Base-by-base conservation (phyloP, 1,284 basidiomycete genomes). In the Boletus semigastroideus region DNA sequence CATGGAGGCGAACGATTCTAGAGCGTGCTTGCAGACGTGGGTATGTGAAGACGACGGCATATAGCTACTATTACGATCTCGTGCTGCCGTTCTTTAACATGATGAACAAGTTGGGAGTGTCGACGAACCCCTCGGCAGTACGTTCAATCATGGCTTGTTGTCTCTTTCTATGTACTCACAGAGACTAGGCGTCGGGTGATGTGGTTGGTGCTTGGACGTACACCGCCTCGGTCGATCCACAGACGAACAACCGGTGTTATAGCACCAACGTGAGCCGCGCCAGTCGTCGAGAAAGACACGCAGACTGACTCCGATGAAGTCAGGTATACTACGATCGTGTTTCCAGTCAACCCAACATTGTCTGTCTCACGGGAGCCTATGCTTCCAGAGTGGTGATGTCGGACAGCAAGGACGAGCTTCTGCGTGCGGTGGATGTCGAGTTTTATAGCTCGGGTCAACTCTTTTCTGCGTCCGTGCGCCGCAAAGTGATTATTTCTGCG, bases 401-500 rank as follows among this genome's bases (percentile, higher is more conserved):
- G n/a, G 41, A 58, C 17, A 38, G 20, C 33, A 36, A 36, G 30
- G 31, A 38, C 14, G 45, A 49, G 5, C 16, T 38, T 17, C 20
- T 14, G 17, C 52, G 52, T 13, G 48, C 61, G 4, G n/a, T 48
- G n/a, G 57, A 43, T 6, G 48, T 61, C 36, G 56, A 53, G 31
- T 63, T 57, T 36, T 42, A 48, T n/a, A 36, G 38, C n/a, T 43
- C 41, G n/a, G 52, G 56, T 20, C 49, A 44, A 37, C 39, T 45
- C 12, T 59, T 50, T 25, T 51, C 42, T 31, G 59, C 36, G 4
- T 51, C 47, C 41, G 51, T 44, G 19, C 39, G 43, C 8, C 31
- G 52, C 11, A 59, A 70, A 43, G 64, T 70, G 16, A 64, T 70
- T 7, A 48, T 69, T 31, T 59, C 66, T 16, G 63, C 66, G 5